Conservation (phyloP, 2,329 filamentous ascomycete genomes). For the Botrytis tulipae region DNA sequence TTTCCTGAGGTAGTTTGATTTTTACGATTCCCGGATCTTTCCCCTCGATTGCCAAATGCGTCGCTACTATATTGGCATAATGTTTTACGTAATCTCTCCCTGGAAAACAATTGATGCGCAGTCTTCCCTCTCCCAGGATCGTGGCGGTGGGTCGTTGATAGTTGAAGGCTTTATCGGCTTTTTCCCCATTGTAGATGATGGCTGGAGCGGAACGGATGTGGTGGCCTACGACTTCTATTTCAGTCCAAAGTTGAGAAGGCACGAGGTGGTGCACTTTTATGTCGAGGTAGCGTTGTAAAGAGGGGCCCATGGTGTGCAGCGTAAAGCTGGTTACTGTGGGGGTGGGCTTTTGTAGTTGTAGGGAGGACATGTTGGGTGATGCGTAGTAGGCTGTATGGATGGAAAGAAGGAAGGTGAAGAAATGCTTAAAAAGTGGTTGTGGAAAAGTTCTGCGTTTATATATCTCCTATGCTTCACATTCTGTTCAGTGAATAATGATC, state of each 20-base stretch:
- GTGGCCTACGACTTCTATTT: background rate
- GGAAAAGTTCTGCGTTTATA: too few species aligned
- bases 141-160: slow-evolving; percentile 2
- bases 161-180: background rate
- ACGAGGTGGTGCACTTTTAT: slow-evolving; percentile 2
- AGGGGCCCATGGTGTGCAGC: background rate
- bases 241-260: background rate
- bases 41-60: background rate
- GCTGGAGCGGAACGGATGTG: background rate
- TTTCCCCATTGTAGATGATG: background rate
- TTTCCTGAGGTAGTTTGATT: background rate
- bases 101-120: slow-evolving; percentile 4
- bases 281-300: background rate
- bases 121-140: background rate
- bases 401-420: background rate
- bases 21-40: background rate
- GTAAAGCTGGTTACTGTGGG: background rate
- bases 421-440: background rate
- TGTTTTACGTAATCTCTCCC: background rate
- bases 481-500: background rate
- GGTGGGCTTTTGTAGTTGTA: background rate
- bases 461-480: background rate
- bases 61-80: background rate
- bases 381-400: background rate
- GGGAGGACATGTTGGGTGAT: background rate